Evolutionary conservation across 2,329 filamentous ascomycete genomes (phyloP), one percentile per base, ranked within the genome.

Genomic region (Pseudocercospora crystallina): DNA sequence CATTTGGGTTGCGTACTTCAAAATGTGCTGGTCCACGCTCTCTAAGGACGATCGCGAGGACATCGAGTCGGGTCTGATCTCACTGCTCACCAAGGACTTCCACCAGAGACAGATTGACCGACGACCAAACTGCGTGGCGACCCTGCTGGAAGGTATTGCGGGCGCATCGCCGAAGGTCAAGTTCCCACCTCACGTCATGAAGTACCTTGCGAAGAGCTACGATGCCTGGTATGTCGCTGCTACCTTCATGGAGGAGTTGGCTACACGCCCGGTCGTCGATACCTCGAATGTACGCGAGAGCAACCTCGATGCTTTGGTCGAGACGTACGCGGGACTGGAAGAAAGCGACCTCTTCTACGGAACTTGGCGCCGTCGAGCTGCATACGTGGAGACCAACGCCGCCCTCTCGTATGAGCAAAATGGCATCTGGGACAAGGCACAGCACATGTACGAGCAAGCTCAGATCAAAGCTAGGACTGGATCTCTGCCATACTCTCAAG

Each of bases 391-490:
- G 75, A 97, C 91, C 8, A 99, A 99, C 66, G 90, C 94, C 11
- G 94, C 91, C 1, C 77, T 99, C 7, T 99, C 94, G 0, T 99
- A 96, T 62, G 95, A 99, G 73, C 95, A 99, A 68, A 95, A 95
- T 63, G 94, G 94, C 41, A 95, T 97, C 82, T 99, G 94, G 95
- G 94, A 99, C 64, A 97, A 97, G 72, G 91, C 95, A 1, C 95
- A 99, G 73, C 88, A 89, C 65, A 86, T 96, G 75, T 99, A 97
- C 69, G 94, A 99, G 71, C 86, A 86, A 49, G 94, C 95, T 0
- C 95, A 99, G 71, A 90, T 99, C 69, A 99, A 97, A 70, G 94
- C 95, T 38, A 84, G 95, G 40, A 97, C 92, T 0, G 94, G 91
- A 44, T 89, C 92, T n/a, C 84, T 97, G 54, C 92, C 94, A 0